phyloP scores from a whole-genome alignment of 2,329 filamentous ascomycete species.

The Lachnellula occidentalis region DNA sequence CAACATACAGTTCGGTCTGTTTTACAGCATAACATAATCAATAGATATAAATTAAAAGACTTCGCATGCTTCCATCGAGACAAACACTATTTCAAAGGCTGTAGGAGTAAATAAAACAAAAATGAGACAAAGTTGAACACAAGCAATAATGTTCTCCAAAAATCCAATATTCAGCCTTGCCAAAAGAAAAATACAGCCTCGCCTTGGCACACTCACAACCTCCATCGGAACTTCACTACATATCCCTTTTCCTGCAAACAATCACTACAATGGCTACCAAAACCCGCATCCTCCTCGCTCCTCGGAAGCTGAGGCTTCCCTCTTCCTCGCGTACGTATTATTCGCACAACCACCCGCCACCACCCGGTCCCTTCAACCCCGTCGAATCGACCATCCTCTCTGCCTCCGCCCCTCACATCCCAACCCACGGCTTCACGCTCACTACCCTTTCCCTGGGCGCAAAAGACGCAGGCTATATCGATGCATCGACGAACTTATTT shows the following conservation, averaged over 20 bases:
- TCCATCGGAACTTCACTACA: background rate
- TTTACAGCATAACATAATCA: no score
- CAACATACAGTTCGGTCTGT: no score
- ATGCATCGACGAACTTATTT: conserved; percentile 79
- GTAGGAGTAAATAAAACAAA: no score
- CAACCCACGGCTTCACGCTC: conserved; percentile 74
- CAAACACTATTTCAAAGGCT: no score
- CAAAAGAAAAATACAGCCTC: background rate
- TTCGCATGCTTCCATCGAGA: no score
- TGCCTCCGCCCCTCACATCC: conserved; percentile 74
- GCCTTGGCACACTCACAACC: background rate
- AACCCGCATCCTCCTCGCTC: background rate
- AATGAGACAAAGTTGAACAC: no score
- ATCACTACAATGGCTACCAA: background rate
- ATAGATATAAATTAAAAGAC: no score
- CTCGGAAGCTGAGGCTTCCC: background rate
- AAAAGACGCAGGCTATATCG: conserved; percentile 77
- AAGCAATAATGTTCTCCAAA: no score
- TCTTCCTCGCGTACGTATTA: conserved; percentile 45
- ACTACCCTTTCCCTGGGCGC: conserved; percentile 71
- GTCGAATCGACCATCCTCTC: conserved; percentile 73
- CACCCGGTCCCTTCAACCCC: conserved; percentile 56
- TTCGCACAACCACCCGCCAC: conserved; percentile 61
- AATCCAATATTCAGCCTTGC: no score
- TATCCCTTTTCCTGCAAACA: background rate